phyloP scores from a whole-genome alignment of 805 yeast species.

The Jamesozyma rosinii region DNA sequence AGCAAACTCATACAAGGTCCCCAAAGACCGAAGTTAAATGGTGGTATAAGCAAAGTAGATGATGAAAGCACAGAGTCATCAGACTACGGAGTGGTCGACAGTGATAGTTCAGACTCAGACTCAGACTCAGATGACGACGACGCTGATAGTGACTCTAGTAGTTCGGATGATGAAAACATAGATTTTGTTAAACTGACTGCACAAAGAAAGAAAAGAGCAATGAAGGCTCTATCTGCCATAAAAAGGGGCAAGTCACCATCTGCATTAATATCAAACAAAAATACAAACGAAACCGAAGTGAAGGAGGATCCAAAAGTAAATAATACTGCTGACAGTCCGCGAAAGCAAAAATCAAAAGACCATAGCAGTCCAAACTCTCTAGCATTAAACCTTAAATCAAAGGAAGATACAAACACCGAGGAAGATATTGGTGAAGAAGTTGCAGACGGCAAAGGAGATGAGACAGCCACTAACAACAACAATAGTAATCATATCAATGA shows the following conservation, averaged over 20 bases:
- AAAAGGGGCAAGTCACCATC: constrained; percentile 31
- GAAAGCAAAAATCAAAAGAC: constrained; percentile 14
- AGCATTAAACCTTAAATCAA: neutral
- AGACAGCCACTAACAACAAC: neutral
- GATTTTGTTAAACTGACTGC: constrained; percentile 68
- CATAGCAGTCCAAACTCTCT: constrained; percentile 31
- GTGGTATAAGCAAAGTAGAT: constrained; percentile 13
- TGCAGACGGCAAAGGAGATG: constrained; percentile 4
- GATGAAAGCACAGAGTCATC: constrained; percentile 19
- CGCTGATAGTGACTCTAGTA: constrained; percentile 36
- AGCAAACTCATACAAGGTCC: constrained; percentile 31
- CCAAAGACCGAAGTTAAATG: neutral
- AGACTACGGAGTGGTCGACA: constrained; percentile 23
- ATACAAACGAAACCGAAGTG: constrained; percentile 2
- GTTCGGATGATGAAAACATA: constrained; percentile 58
- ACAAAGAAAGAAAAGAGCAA: constrained; percentile 49
- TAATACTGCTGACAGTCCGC: neutral
- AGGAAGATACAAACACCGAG: neutral
- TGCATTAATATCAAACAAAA: constrained; percentile 7
- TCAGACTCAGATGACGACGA: constrained; percentile 32
- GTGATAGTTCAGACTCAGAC: constrained; percentile 20
- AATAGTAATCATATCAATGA: too few species aligned
- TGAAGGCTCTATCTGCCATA: constrained; percentile 37
- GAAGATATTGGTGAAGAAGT: constrained; percentile 53
- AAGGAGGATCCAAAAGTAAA: neutral